Evolutionary conservation across 129 eudicot genomes (phyloP), one percentile per base, ranked within the genome.

Genomic region (Saposhnikovia divaricata): DNA sequence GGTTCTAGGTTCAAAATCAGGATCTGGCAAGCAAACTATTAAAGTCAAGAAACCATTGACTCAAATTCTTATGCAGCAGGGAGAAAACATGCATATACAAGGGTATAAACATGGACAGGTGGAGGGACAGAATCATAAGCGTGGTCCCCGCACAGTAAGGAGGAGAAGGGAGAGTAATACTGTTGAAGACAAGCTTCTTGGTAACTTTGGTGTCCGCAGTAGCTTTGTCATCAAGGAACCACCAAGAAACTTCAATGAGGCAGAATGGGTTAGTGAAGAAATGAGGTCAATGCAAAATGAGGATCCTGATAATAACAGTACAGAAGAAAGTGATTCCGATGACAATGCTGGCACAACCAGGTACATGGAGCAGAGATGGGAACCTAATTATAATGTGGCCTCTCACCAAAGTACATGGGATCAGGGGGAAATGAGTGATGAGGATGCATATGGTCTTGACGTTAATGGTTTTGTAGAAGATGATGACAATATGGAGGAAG

Each of bases 61-160:
- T 71, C 89, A 81, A 69, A 76, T 76, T n/a, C 86, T 93, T 5
- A 72, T 77, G 77, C 90, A 92, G 82, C 90, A 80, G 38, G 82
- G 81, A 47, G 79, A 77, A 12, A 76, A 61, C 34, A 61, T 61
- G 69, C 34, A 9, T 61, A 13, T n/a, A n/a, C 69, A 61, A 12
- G 28, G 69, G 78, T 51, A 71, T 55, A 88, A 86, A 21, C 87
- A 87, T 79, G 81, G 84, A 79, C 46, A 72, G 18, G 28, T 51
- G 75, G 83, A 88, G 83, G 81, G 84, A 79, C 78, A 12, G 21
- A 51, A 31, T 45, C 94, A 81, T 31, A 88, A 81, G 42, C 87
- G 90, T 39, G 97, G 98, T 9, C 93, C 85, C 4, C 78, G 93
- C 82, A 92, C 97, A 3, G 79, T 82, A 2, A 81, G 95, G 82